Conservation (phyloP, 140 eudicot species). For the Oenanthe javanica region DNA sequence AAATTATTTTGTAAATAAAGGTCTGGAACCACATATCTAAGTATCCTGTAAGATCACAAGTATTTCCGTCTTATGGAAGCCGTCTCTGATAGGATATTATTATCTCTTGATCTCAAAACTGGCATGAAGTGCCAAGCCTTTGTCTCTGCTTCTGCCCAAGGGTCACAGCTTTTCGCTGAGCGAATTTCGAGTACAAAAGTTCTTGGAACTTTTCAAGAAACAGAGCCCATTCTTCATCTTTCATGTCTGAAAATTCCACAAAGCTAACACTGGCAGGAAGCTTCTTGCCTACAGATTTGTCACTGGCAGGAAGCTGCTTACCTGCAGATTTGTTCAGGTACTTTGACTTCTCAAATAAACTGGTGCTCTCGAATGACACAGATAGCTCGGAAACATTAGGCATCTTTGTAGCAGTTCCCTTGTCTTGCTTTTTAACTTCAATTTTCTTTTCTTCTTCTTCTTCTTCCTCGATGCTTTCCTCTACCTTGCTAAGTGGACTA, state of each 20-base stretch:
- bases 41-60: conserved; percentile 15
- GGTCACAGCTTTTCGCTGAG: conserved; percentile 17
- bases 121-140: conserved; percentile 64
- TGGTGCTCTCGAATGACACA: conserved; percentile 34
- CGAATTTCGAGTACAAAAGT: conserved; percentile 33
- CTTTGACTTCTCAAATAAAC: conserved; percentile 40
- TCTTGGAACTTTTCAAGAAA: conserved; percentile 42
- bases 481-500: conserved; percentile 51
- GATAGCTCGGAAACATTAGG: conserved; percentile 40
- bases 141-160: conserved; percentile 28
- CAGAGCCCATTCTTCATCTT: conserved; percentile 42
- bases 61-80: conserved; percentile 13
- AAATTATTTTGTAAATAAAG: neutral
- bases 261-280: conserved; percentile 26
- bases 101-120: conserved; percentile 42
- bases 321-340: conserved; percentile 11
- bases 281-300: conserved; percentile 23
- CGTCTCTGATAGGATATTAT: neutral
- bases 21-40: conserved; percentile 10
- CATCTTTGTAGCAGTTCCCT: conserved; percentile 7
- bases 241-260: conserved; percentile 41
- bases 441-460: neutral
- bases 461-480: conserved; percentile 58
- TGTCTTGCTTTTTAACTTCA: too few species aligned
- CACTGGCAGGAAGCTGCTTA: too few species aligned